Base-by-base conservation (phyloP, 331 rosid genomes). In the Prunus yedoensis region DNA sequence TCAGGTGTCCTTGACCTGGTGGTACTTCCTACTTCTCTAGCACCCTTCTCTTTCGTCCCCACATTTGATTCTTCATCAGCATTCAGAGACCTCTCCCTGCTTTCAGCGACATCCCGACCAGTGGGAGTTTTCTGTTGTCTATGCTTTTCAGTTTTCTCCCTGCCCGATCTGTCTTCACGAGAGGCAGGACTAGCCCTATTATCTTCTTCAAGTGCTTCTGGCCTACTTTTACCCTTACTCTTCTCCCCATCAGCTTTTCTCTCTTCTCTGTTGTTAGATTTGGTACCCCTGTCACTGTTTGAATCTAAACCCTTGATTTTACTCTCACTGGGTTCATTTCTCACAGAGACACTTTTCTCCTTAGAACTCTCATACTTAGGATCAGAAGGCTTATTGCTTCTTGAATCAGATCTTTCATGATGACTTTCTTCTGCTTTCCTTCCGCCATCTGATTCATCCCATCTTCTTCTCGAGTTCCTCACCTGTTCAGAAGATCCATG, bases 401-500 rank as follows among this genome's bases (percentile, higher is more conserved):
- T 87, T 2, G 73, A 71, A 25, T 88, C 96, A 5, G 76, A 84
- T 76, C 85, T 91, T 68, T 91, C 98, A 57, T 78, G 68, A 83
- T 30, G 81, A 74, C 70, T 81, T 41, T 88, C 96, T 20, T 88
- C 91, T 0, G 20, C 53, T 74, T 81, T 92, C 86, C 77, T 82
- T 38, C 49, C 87, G 68, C 78, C 62, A 59, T 91, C 98, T 46
- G 85, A 81, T 49, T 95, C 98, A 80, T 95, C 99, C 98, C 98
- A 95, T 77, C 88, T 92, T 86, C 97, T 92, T 76, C 99, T 90
- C 2, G 97, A 81, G 82, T 80, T 95, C 82, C 78, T 89, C 11
- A 28, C 79, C 81, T 80, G 92, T 64, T 89, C 98, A 17, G 92
- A 85, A 50, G 91, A 88, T 30, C 91, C 98, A 61, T 87, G 93